Percentiles rank a stretch among this genome's conserved stretches.
Conservation (phyloP, 306 rosid species). For the Rosa persica region DNA sequence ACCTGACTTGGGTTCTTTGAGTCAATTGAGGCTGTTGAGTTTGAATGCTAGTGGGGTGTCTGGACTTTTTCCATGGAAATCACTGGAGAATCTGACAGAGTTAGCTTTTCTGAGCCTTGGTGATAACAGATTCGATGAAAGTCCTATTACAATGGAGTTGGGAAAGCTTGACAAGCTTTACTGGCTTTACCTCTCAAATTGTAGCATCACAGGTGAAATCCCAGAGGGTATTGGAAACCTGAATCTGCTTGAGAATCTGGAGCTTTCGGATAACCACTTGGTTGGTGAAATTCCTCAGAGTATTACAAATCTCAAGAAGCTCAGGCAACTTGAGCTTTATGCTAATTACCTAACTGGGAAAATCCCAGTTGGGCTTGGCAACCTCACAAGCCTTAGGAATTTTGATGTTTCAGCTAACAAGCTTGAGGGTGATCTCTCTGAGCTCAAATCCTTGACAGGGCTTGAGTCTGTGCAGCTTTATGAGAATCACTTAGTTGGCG, state of each 20-base stretch:
- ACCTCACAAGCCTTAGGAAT: constrained; percentile 53
- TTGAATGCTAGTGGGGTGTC: constrained; percentile 61
- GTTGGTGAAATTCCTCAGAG: constrained; percentile 65
- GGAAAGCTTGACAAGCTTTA: constrained; percentile 57
- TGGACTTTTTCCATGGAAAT: constrained; percentile 83
- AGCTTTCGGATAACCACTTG: constrained; percentile 58
- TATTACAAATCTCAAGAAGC: constrained; percentile 51
- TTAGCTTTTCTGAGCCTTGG: constrained; percentile 74
- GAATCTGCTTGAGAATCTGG: constrained; percentile 55
- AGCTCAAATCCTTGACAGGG: constrained; percentile 49
- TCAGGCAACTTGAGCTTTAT: constrained; percentile 65
- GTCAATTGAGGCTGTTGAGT: constrained; percentile 44
- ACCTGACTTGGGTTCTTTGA: constrained; percentile 63
- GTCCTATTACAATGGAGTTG: constrained; percentile 56
- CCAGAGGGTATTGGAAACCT: constrained; percentile 72
- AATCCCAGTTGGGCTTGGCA: constrained; percentile 62
- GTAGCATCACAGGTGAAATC: constrained; percentile 58
- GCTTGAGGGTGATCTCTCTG: constrained; percentile 71
- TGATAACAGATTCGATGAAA: constrained; percentile 47
- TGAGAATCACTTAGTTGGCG: constrained; percentile 55
- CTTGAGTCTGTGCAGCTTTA: constrained; percentile 60
- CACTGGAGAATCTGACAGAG: constrained; percentile 55
- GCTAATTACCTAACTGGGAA: constrained; percentile 51
- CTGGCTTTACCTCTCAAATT: constrained; percentile 79
- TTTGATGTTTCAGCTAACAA: constrained; percentile 60